Conservation (phyloP, 2,329 filamentous ascomycete species). For the Xylaria sp. region DNA sequence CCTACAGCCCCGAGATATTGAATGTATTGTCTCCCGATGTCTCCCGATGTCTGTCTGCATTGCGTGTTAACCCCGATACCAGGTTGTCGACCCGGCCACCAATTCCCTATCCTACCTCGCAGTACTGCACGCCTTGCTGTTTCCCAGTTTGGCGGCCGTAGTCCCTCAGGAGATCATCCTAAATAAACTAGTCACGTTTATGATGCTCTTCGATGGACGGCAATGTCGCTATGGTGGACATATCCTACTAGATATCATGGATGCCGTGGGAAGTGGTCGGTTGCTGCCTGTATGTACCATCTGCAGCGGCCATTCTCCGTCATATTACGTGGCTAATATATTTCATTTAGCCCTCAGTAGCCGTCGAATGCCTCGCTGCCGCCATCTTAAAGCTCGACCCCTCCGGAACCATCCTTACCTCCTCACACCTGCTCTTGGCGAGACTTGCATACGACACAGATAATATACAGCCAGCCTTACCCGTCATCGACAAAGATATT, state of each 20-base stretch:
- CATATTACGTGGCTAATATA: slow-evolving; percentile 4
- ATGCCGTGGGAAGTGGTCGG: slow-evolving; percentile 52
- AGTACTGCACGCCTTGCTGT: slow-evolving; percentile 56
- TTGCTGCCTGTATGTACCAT: slow-evolving; percentile 49
- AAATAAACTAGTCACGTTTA: slow-evolving; percentile 57
- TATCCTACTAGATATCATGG: slow-evolving; percentile 57
- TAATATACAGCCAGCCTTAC: slow-evolving; percentile 64
- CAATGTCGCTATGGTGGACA: slow-evolving; percentile 64
- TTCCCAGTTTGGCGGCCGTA: slow-evolving; percentile 48
- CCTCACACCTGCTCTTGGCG: slow-evolving; percentile 67
- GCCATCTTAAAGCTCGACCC: slow-evolving; percentile 75
- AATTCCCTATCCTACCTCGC: slow-evolving; percentile 64
- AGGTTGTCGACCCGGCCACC: slow-evolving; percentile 59
- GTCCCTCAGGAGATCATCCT: slow-evolving; percentile 47
- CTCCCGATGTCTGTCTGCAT: not conserved
- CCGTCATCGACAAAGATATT: slow-evolving; percentile 72
- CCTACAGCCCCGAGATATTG: slow-evolving; percentile 54
- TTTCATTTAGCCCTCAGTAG: slow-evolving; percentile 56
- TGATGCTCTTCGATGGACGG: slow-evolving; percentile 59
- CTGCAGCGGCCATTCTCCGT: not conserved
- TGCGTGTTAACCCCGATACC: slow-evolving; percentile 15
- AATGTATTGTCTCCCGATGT: slow-evolving; percentile 47
- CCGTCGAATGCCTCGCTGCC: slow-evolving; percentile 57
- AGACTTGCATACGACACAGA: slow-evolving; percentile 68
- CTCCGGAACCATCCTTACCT: slow-evolving; percentile 72